A percentile compares a stretch with the other conserved stretches of the same genome.
Conservation (phyloP, 2,329 filamentous ascomycete species). For the Clarireedia hainanense region DNA sequence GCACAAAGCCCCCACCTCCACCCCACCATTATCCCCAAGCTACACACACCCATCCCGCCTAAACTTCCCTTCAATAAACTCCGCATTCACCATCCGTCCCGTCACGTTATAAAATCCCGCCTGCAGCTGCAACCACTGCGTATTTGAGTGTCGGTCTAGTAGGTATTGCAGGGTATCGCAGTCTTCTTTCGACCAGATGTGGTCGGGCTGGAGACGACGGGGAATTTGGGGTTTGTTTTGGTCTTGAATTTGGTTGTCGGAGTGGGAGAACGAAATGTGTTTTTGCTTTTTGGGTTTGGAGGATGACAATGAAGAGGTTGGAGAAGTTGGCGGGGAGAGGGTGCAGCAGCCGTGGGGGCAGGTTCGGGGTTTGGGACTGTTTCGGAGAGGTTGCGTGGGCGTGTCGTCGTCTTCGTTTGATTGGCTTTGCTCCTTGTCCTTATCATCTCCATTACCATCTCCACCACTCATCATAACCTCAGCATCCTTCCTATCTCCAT, state of each 20-base stretch:
- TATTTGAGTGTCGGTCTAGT: conserved; percentile 16
- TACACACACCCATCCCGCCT: conserved; percentile 14
- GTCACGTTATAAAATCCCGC: conserved; percentile 28
- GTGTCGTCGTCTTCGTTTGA: too few relatives aligned
- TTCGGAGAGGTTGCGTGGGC: too few relatives aligned
- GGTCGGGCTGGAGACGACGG: conserved; percentile 15
- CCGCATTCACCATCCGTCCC: conserved; percentile 24
- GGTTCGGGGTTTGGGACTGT: too few relatives aligned
- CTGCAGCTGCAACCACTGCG: conserved; percentile 28
- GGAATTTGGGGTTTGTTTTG: not conserved
- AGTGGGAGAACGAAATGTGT: not conserved
- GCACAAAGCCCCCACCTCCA: too few relatives aligned
- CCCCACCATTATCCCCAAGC: not conserved
- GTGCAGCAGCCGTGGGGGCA: too few relatives aligned
- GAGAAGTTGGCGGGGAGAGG: too few relatives aligned
- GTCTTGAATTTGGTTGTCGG: not conserved
- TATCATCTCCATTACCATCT: too few relatives aligned
- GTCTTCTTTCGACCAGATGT: conserved; percentile 23
- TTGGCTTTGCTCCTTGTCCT: too few relatives aligned
- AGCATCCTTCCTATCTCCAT: not conserved
- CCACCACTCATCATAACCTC: too few relatives aligned
- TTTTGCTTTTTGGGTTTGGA: too few relatives aligned
- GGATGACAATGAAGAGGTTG: too few relatives aligned
- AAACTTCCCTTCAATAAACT: conserved; percentile 28
- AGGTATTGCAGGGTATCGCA: conserved; percentile 25